These are phyloP conservation scores for Melampsora larici-populina DNA, from an alignment of 1,284 basidiomycete genomes.

Conservation along the genomic window DNA sequence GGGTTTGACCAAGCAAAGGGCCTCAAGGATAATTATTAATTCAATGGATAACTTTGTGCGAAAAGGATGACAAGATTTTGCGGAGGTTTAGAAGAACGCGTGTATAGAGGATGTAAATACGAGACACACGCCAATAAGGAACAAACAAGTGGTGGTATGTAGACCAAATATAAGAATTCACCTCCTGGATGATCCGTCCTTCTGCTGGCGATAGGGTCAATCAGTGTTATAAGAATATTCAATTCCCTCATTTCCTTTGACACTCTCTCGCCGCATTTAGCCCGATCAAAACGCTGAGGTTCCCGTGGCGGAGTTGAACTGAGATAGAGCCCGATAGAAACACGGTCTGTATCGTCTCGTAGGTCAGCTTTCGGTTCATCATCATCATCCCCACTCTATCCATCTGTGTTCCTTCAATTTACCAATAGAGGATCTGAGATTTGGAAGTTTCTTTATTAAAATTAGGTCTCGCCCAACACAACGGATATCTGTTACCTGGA, in stretches of 20 bases:
- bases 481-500: background rate
- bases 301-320: slow-evolving; percentile 6
- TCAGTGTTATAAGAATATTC: background rate
- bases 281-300: slow-evolving; percentile 3
- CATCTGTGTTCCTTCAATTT: slow-evolving; percentile 2
- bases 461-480: background rate
- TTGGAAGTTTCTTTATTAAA: slow-evolving; percentile 8
- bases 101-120: background rate
- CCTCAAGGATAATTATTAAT: background rate
- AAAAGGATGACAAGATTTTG: background rate
- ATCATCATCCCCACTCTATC: slow-evolving; percentile 7
- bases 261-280: background rate
- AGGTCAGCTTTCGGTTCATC: background rate
- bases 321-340: slow-evolving; percentile 1
- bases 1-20: background rate
- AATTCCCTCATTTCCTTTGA: background rate
- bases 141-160: slow-evolving; percentile 2
- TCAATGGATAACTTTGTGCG: background rate
- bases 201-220: background rate
- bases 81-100: background rate
- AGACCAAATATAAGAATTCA: slow-evolving; percentile 1
- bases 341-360: slow-evolving; percentile 6
- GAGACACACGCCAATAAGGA: background rate
- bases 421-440: slow-evolving; percentile 4
- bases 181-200: no score